These are phyloP conservation scores for Fonsecaea pedrosoi DNA, from an alignment of 2,329 filamentous ascomycete species.

Conservation along the genomic window DNA sequence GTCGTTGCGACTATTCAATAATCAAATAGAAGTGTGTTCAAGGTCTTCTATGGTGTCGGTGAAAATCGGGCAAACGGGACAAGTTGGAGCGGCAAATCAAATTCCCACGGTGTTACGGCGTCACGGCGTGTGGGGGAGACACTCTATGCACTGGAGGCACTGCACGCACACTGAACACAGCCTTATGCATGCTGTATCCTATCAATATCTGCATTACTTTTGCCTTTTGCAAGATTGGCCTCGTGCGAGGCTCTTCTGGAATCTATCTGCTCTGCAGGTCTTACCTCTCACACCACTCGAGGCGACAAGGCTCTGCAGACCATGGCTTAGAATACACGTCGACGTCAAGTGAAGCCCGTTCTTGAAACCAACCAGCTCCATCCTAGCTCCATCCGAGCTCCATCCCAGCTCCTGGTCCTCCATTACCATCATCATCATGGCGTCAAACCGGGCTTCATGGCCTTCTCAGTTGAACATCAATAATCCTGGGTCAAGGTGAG, in stretches of 20 bases:
- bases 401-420: neutral
- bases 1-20: neutral
- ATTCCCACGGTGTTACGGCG: neutral
- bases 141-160: too few species aligned
- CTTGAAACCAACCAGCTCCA: neutral
- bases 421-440: conserved; percentile 1
- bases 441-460: conserved; percentile 2
- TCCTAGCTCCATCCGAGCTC: neutral
- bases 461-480: neutral
- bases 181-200: neutral
- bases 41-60: neutral
- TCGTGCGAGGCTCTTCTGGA: neutral
- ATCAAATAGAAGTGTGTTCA: too few species aligned
- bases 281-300: neutral
- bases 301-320: neutral
- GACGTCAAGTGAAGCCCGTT: neutral
- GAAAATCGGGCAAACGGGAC: conserved; percentile 13
- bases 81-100: neutral
- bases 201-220: neutral
- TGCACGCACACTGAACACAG: neutral
- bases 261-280: neutral
- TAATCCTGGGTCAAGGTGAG: neutral
- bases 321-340: neutral
- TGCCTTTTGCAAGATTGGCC: neutral
- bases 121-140: neutral